Base-by-base conservation (phyloP, 768 basidiomycete genomes). In the Xanthoconium purpureum region DNA sequence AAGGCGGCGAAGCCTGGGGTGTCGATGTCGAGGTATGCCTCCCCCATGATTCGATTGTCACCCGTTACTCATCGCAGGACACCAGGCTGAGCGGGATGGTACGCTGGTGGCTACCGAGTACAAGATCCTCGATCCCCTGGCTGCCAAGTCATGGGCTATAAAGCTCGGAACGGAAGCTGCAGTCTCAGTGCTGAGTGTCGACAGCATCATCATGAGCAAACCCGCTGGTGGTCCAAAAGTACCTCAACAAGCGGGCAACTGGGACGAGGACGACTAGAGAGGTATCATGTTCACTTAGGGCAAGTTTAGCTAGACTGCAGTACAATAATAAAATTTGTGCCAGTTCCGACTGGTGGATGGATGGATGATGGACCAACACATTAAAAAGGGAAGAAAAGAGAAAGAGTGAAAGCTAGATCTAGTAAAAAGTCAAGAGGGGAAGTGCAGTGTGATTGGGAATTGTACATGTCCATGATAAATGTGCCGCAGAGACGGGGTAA, bases 131-230 rank as follows among this genome's bases (percentile, higher is more conserved):
- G 94, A 97, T 69, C 87, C 94, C n/a, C 78, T 95, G 8, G 90
- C 85, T 10, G 89, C 92, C 17, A 96, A 95, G 71, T 77, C 85
- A 6, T 96, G 94, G 93, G 93, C 92, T 2, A 83, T 97, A 63
- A 80, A 82, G 55, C 81, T 94, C n/a, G 94, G 88, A 15, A 93
- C 93, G 0, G 94, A 97, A 68, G 92, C 94, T 17, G 94, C 94
- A 1, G 81, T 90, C 39, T 87, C 91, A 0, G 91, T 97, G 32
- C 83, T 99, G 52, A 89, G 88, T 59, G 97, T 99, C 8, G 97
- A 99, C 74, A 93, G 91, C 67, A 98, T 98, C 70, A 97, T 98
- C 76, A 94, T 95, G 84, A 91, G 89, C 75, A 93, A 92, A 68
- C 89, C 89, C n/a, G 89, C 91, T 0, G 90, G 91, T 32, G 90